Conservation (phyloP, 106 monocot species). For the Dendrobium chrysotoxum region DNA sequence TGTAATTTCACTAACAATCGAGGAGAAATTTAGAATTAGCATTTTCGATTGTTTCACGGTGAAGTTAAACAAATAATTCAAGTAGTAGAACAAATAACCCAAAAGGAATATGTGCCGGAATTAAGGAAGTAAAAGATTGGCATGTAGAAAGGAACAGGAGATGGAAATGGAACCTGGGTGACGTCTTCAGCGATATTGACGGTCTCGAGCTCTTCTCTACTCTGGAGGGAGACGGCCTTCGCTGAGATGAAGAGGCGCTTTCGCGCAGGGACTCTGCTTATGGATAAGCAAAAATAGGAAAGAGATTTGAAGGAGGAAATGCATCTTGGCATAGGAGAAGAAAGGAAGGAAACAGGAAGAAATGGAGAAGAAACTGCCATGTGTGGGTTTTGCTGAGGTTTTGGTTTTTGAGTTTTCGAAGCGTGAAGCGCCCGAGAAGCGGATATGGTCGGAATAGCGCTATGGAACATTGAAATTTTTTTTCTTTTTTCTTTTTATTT, state of each 20-base stretch:
- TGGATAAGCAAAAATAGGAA: background rate
- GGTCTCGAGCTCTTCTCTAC: slow-evolving; percentile 46
- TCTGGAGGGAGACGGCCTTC: slow-evolving; percentile 21
- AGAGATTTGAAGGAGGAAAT: background rate
- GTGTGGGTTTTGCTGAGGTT: slow-evolving; percentile 15
- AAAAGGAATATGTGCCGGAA: background rate
- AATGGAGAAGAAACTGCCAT: slow-evolving; percentile 6
- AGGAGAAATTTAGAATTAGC: too few species aligned
- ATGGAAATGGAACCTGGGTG: slow-evolving; percentile 54
- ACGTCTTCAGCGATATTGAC: slow-evolving; percentile 98
- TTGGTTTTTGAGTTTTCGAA: background rate
- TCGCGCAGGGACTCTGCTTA: background rate
- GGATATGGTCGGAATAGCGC: background rate
- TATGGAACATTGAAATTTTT: background rate
- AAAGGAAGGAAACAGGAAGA: background rate
- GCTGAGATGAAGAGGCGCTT: slow-evolving; percentile 9
- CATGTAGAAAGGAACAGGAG: too few species aligned
- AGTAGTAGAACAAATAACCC: background rate
- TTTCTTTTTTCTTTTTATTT: too few species aligned
- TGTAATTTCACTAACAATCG: too few species aligned
- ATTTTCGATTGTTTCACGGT: background rate
- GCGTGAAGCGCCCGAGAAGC: background rate
- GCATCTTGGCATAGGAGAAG: background rate
- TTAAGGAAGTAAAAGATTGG: background rate
- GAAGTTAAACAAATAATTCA: background rate